Percentiles rank a stretch among this genome's conserved stretches.
phyloP scores from a whole-genome alignment of 2,329 filamentous ascomycete species.

The Talaromyces sp. region DNA sequence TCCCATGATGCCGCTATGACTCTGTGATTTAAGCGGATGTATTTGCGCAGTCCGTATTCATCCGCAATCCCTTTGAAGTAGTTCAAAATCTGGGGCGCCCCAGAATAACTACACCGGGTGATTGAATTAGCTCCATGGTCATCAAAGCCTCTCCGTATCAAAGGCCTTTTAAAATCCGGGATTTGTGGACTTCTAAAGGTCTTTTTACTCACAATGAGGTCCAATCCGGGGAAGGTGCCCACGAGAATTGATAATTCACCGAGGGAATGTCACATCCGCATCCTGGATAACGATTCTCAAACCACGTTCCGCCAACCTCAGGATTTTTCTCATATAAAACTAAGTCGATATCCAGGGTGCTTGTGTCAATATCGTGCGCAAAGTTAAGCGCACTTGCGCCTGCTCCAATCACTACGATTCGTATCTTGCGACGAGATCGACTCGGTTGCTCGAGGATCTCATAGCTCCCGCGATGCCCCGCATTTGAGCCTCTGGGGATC shows the following conservation, averaged over 20 bases:
- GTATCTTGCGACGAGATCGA: not conserved
- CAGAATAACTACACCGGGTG: conserved; percentile 21
- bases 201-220: conserved; percentile 15
- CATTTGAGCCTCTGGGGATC: not conserved
- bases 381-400: conserved; percentile 5
- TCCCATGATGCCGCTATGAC: conserved; percentile 33
- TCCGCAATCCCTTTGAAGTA: conserved; percentile 31
- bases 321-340: conserved; percentile 21
- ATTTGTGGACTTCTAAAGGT: too few relatives aligned
- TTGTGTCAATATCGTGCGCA: conserved; percentile 8
- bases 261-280: conserved; percentile 37
- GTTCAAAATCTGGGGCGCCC: conserved; percentile 29
- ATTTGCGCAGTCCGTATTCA: conserved; percentile 29
- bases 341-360: conserved; percentile 5
- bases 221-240: conserved; percentile 49
- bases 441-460: too few relatives aligned
- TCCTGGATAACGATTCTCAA: conserved; percentile 40
- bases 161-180: too few relatives aligned
- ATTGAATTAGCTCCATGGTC: too few relatives aligned
- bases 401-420: conserved; percentile 6
- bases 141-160: too few relatives aligned
- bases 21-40: conserved; percentile 28
- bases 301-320: conserved; percentile 39
- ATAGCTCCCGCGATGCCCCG: too few relatives aligned
- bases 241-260: conserved; percentile 47